Conservation (phyloP, 768 basidiomycete genomes). For the Boletus reticuloceps region DNA sequence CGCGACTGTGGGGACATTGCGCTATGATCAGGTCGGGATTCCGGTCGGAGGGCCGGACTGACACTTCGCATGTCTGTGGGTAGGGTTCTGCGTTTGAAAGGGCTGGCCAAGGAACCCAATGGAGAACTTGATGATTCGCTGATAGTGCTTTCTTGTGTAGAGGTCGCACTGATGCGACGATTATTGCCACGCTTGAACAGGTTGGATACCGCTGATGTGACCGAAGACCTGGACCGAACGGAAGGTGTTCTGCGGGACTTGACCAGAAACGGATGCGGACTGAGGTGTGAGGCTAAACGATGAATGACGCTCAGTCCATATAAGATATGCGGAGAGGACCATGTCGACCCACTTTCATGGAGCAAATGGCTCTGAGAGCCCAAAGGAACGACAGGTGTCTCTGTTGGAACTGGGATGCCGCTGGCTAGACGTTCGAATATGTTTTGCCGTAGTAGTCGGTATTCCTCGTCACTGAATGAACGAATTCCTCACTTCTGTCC, state of each 20-base stretch:
- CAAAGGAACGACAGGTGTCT: slow-evolving; percentile 61
- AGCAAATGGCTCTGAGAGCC: slow-evolving; percentile 32
- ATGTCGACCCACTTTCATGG: slow-evolving; percentile 10
- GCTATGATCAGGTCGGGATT: slow-evolving; percentile 40
- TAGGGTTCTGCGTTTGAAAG: slow-evolving; percentile 44
- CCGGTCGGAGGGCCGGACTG: slow-evolving; percentile 20
- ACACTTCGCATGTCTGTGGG: slow-evolving; percentile 40
- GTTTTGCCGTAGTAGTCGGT: slow-evolving; percentile 78
- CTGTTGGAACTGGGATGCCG: slow-evolving; percentile 55
- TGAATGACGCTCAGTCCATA: slow-evolving; percentile 7
- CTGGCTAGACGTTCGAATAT: slow-evolving; percentile 77
- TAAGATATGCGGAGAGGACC: not conserved
- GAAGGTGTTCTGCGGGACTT: slow-evolving; percentile 48
- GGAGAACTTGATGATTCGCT: slow-evolving; percentile 46
- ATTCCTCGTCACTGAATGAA: slow-evolving; percentile 72
- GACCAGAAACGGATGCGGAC: slow-evolving; percentile 27
- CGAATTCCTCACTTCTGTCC: not conserved
- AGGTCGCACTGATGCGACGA: slow-evolving; percentile 29
- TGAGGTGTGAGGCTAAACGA: slow-evolving; percentile 17
- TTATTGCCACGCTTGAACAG: slow-evolving; percentile 50
- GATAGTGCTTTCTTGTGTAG: slow-evolving; percentile 42
- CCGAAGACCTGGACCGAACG: slow-evolving; percentile 50
- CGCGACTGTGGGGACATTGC: slow-evolving; percentile 44
- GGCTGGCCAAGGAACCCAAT: slow-evolving; percentile 28
- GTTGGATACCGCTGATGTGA: slow-evolving; percentile 48